Evolutionary conservation across 2,329 filamentous ascomycete species (phyloP).

Genomic region (Microdochium paspali): DNA sequence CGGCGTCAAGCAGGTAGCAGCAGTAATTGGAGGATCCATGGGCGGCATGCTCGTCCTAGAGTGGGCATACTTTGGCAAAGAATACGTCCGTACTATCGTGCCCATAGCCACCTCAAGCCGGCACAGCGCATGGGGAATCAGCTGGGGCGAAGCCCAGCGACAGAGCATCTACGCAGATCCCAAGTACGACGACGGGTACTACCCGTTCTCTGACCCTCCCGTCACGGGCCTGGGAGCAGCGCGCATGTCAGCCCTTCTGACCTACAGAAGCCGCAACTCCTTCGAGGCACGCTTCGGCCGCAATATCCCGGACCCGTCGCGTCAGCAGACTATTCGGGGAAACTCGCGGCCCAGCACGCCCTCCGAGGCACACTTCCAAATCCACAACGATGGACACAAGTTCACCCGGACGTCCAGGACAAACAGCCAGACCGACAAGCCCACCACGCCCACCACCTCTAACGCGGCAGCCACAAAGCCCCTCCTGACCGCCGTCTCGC

Average conservation of each 20-base stretch:
- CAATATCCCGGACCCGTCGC: conserved; percentile 80
- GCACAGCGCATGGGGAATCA: conserved; percentile 85
- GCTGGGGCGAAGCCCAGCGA: conserved; percentile 80
- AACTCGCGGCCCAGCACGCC: conserved; percentile 49
- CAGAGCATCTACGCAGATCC: conserved; percentile 97
- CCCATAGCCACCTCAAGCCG: conserved; percentile 78
- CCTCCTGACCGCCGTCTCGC: conserved; percentile 4
- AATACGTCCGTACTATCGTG: conserved; percentile 72
- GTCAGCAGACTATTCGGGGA: conserved; percentile 73
- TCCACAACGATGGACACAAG: conserved; percentile 75
- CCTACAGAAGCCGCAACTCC: conserved; percentile 92
- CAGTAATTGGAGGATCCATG: conserved; percentile 75
- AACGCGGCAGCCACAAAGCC: conserved; percentile 10
- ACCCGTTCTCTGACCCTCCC: conserved; percentile 78
- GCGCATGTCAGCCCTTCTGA: conserved; percentile 92
- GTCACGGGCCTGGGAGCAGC: conserved; percentile 82
- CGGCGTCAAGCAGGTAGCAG: conserved; percentile 68
- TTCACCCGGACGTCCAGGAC: conserved; percentile 46
- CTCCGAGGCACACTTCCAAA: conserved; percentile 65
- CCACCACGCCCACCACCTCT: conserved; percentile 9
- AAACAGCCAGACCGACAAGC: conserved; percentile 25
- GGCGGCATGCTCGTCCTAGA: conserved; percentile 87
- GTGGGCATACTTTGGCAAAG: conserved; percentile 83
- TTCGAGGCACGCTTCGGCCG: conserved; percentile 93
- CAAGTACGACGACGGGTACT: conserved; percentile 97